A percentile compares a stretch with the other conserved stretches of the same genome.
Evolutionary conservation across 2,329 filamentous ascomycete genomes (phyloP).

Genomic region (Domatiomyces catenatus): DNA sequence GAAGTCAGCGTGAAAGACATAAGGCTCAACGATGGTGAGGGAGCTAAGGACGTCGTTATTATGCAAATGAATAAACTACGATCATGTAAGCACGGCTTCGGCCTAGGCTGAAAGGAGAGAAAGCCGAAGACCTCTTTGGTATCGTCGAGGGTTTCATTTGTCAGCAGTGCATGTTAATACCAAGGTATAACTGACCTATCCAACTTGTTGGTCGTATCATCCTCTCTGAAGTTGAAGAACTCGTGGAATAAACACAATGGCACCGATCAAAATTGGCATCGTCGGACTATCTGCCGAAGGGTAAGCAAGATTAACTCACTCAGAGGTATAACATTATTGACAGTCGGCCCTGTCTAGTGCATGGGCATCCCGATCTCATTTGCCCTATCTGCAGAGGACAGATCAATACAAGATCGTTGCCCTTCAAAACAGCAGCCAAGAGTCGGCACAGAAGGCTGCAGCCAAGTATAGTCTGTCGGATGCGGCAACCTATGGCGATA

Average conservation of each 20-base stretch:
- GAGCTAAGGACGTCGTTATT: no score
- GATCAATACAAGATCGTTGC: constrained; percentile 5
- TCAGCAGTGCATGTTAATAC: no score
- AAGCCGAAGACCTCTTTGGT: no score
- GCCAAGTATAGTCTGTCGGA: constrained; percentile 27
- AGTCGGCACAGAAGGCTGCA: constrained; percentile 31
- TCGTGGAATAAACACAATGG: constrained; percentile 1
- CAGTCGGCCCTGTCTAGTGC: not conserved
- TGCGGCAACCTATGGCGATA: constrained; percentile 33
- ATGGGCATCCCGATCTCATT: constrained; percentile 6
- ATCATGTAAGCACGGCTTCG: no score
- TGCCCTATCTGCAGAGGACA: constrained; percentile 1
- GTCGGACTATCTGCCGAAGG: constrained; percentile 6
- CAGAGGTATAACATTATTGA: not conserved
- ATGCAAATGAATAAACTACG: no score
- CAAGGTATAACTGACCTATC: no score
- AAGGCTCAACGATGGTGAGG: no score
- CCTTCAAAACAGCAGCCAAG: constrained; percentile 29
- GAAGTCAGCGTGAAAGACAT: no score
- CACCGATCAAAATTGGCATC: constrained; percentile 5
- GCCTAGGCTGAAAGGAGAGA: no score
- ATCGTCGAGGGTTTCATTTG: no score
- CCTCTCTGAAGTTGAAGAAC: not conserved
- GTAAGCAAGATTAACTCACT: constrained; percentile 1
- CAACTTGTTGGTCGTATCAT: no score